Evolutionary conservation across 768 basidiomycete species (phyloP).

Genomic region (Calvatia gigantea): DNA sequence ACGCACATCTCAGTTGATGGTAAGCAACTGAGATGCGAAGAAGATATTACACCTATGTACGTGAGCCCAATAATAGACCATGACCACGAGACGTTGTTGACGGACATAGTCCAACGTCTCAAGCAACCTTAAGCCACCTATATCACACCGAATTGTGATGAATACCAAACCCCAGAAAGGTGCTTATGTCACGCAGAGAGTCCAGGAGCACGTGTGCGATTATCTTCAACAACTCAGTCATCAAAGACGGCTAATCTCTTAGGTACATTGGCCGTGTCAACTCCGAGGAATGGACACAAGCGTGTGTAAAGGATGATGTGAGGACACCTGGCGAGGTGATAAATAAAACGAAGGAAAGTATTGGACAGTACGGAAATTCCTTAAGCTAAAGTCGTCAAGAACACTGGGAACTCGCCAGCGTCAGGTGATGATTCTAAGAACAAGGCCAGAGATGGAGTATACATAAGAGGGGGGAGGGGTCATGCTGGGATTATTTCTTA

Average conservation of each 20-base stretch:
- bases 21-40: no score
- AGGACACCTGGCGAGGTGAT: background rate
- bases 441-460: background rate
- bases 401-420: background rate
- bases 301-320: background rate
- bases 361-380: background rate
- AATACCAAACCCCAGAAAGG: background rate
- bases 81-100: no score
- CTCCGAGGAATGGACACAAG: conserved; percentile 9
- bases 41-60: no score
- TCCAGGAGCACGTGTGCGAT: no score
- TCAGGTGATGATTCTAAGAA: background rate
- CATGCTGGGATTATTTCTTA: no score
- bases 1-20: no score
- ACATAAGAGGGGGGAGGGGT: no score
- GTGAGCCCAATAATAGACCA: no score
- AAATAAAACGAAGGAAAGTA: conserved; percentile 3
- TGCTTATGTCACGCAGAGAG: no score
- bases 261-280: conserved; percentile 10
- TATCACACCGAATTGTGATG: background rate
- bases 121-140: no score
- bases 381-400: background rate
- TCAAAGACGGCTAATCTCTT: conserved; percentile 8
- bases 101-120: no score
- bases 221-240: background rate